Evolutionary conservation across 495 filamentous ascomycete genomes (phyloP).

Genomic region (Diplogelasinospora grovesii): DNA sequence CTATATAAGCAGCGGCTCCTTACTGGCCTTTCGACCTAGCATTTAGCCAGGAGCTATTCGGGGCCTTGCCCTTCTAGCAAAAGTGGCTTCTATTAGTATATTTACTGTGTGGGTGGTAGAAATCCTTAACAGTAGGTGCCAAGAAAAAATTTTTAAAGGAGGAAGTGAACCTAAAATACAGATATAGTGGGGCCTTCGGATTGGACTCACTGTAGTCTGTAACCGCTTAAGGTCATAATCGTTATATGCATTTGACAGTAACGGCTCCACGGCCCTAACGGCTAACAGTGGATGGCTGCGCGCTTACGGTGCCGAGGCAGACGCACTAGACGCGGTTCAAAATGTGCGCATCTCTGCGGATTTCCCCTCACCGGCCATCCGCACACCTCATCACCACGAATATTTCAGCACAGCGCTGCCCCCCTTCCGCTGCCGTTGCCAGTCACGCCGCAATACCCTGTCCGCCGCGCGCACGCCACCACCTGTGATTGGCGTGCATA

Average conservation of each 20-base stretch:
- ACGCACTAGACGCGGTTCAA: constrained; percentile 40
- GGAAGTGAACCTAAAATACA: not conserved
- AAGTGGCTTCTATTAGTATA: too few species aligned
- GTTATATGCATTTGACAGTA: constrained; percentile 41
- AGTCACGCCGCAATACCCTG: constrained; percentile 16
- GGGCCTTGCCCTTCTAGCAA: too few species aligned
- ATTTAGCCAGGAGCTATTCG: too few species aligned
- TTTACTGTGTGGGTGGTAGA: too few species aligned
- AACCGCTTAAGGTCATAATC: not conserved
- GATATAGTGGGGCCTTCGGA: too few species aligned
- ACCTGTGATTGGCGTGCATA: constrained; percentile 4
- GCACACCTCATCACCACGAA: constrained; percentile 33
- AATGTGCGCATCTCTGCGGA: constrained; percentile 20
- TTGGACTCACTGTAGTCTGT: too few species aligned
- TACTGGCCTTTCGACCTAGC: too few species aligned
- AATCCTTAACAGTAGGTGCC: too few species aligned
- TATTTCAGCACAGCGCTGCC: constrained; percentile 34
- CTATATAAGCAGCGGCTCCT: too few species aligned
- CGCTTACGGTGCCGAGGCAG: constrained; percentile 31
- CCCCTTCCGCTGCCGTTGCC: not conserved
- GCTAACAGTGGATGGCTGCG: constrained; percentile 26
- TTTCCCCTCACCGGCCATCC: constrained; percentile 21
- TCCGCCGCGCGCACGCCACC: constrained; percentile 2
- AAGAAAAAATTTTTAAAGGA: too few species aligned
- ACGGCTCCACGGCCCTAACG: constrained; percentile 32